Conservation (phyloP, 441 rosid species). For the Erodium trifolium region DNA sequence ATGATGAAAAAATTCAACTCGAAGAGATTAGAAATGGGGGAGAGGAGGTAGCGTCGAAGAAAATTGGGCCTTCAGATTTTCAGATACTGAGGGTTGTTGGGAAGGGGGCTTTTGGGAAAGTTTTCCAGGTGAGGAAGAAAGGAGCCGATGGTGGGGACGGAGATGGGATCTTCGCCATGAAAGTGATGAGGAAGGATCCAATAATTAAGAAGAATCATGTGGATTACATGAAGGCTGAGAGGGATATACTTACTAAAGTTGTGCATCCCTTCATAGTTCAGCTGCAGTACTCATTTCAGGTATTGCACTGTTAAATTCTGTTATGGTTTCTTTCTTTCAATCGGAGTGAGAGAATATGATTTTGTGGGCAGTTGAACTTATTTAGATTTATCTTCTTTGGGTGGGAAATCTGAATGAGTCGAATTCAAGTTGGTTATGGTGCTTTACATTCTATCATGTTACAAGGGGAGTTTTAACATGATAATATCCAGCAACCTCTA, state of each 20-base stretch:
- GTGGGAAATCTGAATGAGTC: background rate
- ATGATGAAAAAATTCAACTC: background rate
- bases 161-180: constrained; percentile 65
- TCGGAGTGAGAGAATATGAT: background rate
- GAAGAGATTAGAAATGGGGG: constrained; percentile 17
- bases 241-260: constrained; percentile 65
- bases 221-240: constrained; percentile 69
- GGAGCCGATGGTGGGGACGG: constrained; percentile 13
- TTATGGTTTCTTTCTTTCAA: background rate
- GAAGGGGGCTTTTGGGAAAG: constrained; percentile 71
- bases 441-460: background rate
- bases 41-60: constrained; percentile 9
- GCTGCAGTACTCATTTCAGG: constrained; percentile 74
- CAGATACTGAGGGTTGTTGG: constrained; percentile 62
- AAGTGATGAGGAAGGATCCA: constrained; percentile 62
- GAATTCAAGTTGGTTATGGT: background rate
- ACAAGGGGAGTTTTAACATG: background rate
- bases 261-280: constrained; percentile 60
- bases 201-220: constrained; percentile 67
- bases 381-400: background rate
- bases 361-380: background rate
- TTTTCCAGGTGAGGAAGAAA: constrained; percentile 53
- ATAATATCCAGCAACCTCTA: background rate
- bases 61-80: constrained; percentile 50
- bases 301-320: constrained; percentile 10